Conservation (phyloP, 1,139 yeast genomes). For the Eremothecium coryli region DNA sequence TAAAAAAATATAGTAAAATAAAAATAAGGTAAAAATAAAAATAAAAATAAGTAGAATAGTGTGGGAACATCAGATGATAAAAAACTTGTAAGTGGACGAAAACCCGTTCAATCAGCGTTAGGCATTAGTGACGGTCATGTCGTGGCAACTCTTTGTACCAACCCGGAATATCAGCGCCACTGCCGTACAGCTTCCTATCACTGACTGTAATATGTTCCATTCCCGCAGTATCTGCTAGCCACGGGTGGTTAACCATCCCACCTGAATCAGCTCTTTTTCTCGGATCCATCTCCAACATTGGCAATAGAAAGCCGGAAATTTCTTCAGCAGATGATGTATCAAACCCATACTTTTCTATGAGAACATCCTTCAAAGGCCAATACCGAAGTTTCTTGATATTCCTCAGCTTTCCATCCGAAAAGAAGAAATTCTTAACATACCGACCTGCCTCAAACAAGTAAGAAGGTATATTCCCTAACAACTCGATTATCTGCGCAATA, state of each 20-base stretch:
- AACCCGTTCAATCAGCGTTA: too few species aligned
- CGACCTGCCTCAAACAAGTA: conserved; percentile 42
- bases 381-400: conserved; percentile 52
- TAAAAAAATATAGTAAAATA: too few species aligned
- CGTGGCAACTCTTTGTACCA: conserved; percentile 42
- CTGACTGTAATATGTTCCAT: conserved; percentile 40
- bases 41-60: too few species aligned
- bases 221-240: conserved; percentile 56
- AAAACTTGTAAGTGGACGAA: too few species aligned
- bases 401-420: conserved; percentile 43
- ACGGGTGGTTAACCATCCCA: conserved; percentile 64
- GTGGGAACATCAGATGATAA: too few species aligned
- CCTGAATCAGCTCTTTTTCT: conserved; percentile 68
- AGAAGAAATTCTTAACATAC: conserved; percentile 44
- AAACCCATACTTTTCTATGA: conserved; percentile 52
- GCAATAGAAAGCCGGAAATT: conserved; percentile 51
- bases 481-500: conserved; percentile 62
- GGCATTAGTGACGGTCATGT: too few species aligned
- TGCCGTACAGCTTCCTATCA: conserved; percentile 50
- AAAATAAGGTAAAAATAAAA: too few species aligned
- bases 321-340: conserved; percentile 42
- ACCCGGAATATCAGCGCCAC: conserved; percentile 60
- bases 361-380: conserved; percentile 57
- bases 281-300: conserved; percentile 62
- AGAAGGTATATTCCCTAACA: conserved; percentile 51